Evolutionary conservation across 495 filamentous ascomycete species (phyloP), one percentile per base, ranked within the genome.

Genomic region (Cercophora sp.): DNA sequence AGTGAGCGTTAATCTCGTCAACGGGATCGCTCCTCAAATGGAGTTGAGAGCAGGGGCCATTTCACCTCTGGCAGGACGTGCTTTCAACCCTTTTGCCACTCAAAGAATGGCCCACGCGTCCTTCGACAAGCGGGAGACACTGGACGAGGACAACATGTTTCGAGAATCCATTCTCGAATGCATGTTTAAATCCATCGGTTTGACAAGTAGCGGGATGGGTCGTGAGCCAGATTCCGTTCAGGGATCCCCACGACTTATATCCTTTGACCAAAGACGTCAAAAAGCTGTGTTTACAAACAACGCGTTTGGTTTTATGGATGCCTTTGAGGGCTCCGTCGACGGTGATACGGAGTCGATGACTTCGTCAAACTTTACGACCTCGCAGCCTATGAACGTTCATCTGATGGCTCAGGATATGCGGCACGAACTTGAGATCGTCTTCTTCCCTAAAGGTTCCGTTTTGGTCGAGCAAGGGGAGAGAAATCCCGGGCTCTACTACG

Each of bases 401-500:
- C 67, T 65, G 73, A 82, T 77, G 55, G 91, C 63, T 53, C 79
- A 62, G 63, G 93, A 97, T 35, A 77, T 96, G 63, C 82, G 84
- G 40, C 84, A 93, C 59, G 93, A 98, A 36, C 80, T 97, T n/a
- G 93, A 98, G 62, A 96, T 98, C 55, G 94, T 98, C 3, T 96
- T 86, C 71, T 98, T 98, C 58, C 91, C 89, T 0, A 86, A 97
- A 62, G 91, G 87, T 3, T 91, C 93, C 6, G 87, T 98, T 5
- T 77, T 98, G n/a, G 92, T 98, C 0, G 93, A 98, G 58, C 91
- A 97, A 65, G 91, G 93, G 0, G 93, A 98, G 70, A 79, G 94
- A 15, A 94, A 94, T 59, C 94, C 94, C 0, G 93, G 93, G 1
- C 74, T 98, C 8, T 98, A 98, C 71, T 98, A 97, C 66, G 93